Conservation (phyloP, 192 early-diverging fungal species). For the Rhizophagus clarus region DNA sequence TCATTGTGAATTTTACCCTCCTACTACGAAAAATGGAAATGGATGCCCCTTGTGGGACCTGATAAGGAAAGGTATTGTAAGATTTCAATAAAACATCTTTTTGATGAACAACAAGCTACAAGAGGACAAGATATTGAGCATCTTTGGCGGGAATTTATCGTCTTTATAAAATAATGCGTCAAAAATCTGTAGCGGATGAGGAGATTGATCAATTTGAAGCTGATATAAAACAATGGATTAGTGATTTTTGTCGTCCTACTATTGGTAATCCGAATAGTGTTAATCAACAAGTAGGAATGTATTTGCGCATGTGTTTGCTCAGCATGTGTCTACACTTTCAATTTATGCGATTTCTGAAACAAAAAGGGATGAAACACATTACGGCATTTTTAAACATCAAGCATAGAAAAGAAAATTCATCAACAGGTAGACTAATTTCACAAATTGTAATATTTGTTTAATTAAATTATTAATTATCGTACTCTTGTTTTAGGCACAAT, state of each 20-base stretch:
- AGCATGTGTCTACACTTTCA: not conserved
- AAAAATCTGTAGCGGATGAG: not conserved
- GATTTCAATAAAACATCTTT: not conserved
- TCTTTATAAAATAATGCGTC: not conserved
- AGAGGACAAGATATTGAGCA: not conserved
- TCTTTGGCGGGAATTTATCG: not conserved
- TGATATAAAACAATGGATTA: not conserved
- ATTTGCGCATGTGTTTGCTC: conserved; percentile 2
- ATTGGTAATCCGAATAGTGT: not conserved
- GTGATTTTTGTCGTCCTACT: not conserved
- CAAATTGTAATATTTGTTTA: too few relatives aligned
- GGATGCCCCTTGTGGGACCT: not conserved
- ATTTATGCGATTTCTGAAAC: not conserved
- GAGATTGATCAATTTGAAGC: not conserved
- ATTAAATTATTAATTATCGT: too few relatives aligned
- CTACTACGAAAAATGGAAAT: not conserved
- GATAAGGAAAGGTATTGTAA: conserved; percentile 1
- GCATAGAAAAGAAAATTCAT: not conserved
- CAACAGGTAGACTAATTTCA: not conserved
- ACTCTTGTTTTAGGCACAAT: too few relatives aligned
- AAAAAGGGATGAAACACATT: not conserved
- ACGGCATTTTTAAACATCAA: not conserved
- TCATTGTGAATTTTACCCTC: not conserved
- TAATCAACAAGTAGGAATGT: not conserved
- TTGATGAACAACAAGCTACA: not conserved